Percentiles rank a stretch among this genome's conserved stretches.
phyloP scores from a whole-genome alignment of 441 rosid genomes.

The Breynia disticha region DNA sequence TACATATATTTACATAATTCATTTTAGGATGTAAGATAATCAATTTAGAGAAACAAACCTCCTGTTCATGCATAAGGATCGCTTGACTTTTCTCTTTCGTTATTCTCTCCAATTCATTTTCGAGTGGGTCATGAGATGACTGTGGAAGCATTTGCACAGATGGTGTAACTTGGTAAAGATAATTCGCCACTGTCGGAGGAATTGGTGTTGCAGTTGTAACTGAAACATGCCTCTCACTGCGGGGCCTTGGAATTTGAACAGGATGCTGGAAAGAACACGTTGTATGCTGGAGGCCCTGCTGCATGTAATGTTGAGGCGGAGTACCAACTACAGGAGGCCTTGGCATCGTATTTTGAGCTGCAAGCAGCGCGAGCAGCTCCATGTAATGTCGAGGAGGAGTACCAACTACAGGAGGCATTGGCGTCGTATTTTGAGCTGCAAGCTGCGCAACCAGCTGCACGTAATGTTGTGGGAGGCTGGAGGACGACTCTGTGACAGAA shows the following conservation, averaged over 20 bases:
- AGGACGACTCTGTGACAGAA: conserved; percentile 33
- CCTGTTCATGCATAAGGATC: conserved; percentile 34
- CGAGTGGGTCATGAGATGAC: conserved; percentile 51
- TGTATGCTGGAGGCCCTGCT: conserved; percentile 20
- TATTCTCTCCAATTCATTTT: conserved; percentile 68
- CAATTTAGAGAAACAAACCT: conserved; percentile 31
- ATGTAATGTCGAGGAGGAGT: no score
- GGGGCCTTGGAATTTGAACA: conserved; percentile 8
- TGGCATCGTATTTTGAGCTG: conserved; percentile 9
- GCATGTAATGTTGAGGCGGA: conserved; percentile 37
- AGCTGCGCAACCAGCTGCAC: conserved; percentile 33
- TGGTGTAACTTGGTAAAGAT: conserved; percentile 21
- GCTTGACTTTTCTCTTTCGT: conserved; percentile 37
- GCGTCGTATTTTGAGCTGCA: conserved; percentile 29
- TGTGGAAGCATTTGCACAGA: conserved; percentile 29
- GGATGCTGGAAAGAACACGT: conserved; percentile 18
- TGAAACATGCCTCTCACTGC: conserved; percentile 12
- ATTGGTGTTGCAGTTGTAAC: conserved; percentile 17
- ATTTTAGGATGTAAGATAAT: conserved; percentile 16
- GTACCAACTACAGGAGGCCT: no score
- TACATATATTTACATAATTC: not conserved
- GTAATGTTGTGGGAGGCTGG: conserved; percentile 35
- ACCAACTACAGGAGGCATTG: conserved; percentile 14
- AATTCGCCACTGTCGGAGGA: conserved; percentile 20
- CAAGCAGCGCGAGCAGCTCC: conserved; percentile 8